A percentile compares a stretch with the other conserved stretches of the same genome.
These are phyloP conservation scores for Reutealis trisperma DNA, from an alignment of 345 rosid genomes.

Conservation along the genomic window DNA sequence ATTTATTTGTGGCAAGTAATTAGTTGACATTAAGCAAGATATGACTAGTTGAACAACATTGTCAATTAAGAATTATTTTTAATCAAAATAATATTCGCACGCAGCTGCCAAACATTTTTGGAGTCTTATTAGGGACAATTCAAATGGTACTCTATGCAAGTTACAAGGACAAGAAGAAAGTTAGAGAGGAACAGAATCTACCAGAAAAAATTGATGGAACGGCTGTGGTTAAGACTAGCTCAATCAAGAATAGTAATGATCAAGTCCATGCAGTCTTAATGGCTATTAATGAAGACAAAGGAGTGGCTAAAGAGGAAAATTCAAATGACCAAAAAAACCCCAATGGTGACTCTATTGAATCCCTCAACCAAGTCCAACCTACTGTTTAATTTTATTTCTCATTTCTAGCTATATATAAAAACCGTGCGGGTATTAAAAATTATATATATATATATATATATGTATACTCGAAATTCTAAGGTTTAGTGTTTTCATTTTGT, in stretches of 20 bases:
- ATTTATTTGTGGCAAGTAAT: no score
- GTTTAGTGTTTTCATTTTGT: neutral
- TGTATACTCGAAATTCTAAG: neutral
- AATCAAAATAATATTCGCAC: no score
- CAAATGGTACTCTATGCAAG: slow-evolving; percentile 42
- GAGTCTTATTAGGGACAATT: slow-evolving; percentile 36
- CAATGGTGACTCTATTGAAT: neutral
- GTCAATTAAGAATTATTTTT: no score
- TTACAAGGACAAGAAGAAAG: slow-evolving; percentile 26
- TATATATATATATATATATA: neutral
- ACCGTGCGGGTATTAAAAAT: neutral
- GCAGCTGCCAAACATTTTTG: slow-evolving; percentile 46
- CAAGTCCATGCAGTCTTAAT: neutral
- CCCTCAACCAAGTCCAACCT: neutral
- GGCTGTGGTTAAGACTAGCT: neutral
- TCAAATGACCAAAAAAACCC: neutral
- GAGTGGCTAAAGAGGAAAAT: neutral
- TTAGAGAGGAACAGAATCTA: neutral
- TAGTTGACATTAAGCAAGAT: no score
- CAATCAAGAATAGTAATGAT: neutral
- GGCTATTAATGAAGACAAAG: neutral
- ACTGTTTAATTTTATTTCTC: neutral
- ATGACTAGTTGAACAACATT: no score
- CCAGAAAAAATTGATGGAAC: neutral
- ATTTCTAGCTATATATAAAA: neutral